Evolutionary conservation across 176 grass and related monocot genomes (phyloP).

Genomic region (Leersia perrieri): DNA sequence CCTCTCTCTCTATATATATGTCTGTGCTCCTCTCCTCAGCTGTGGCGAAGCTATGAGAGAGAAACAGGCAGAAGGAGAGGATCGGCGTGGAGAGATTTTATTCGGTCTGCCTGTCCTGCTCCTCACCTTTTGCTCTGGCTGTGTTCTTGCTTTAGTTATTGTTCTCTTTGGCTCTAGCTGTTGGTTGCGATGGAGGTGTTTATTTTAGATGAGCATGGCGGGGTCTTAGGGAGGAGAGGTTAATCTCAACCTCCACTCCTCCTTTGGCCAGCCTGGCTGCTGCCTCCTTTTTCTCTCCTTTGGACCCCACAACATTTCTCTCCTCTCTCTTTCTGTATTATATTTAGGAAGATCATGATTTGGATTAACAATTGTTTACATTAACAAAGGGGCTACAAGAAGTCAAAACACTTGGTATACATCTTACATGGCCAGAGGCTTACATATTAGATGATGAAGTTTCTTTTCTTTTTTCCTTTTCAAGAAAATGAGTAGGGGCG

Average conservation of each 20-base stretch:
- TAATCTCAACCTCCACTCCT: conserved; percentile 30
- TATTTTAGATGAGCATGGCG: conserved; percentile 34
- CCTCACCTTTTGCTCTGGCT: not conserved
- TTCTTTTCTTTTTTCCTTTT: too few relatives aligned
- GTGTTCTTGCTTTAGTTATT: not conserved
- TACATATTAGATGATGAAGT: too few relatives aligned
- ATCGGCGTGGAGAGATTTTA: conserved; percentile 11
- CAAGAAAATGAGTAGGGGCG: too few relatives aligned
- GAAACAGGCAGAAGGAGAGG: not conserved
- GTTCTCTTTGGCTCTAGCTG: not conserved
- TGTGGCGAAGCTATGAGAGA: not conserved
- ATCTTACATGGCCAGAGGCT: not conserved
- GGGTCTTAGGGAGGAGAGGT: conserved; percentile 22
- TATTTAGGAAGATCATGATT: not conserved
- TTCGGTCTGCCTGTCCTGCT: not conserved
- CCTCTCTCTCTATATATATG: not conserved
- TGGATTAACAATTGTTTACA: not conserved
- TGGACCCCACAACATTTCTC: conserved; percentile 10
- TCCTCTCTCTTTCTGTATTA: not conserved
- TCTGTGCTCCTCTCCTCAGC: not conserved
- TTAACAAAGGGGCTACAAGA: not conserved
- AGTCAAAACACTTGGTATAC: not conserved
- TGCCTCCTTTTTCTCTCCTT: conserved; percentile 3
- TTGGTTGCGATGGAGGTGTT: not conserved
- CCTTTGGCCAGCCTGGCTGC: conserved; percentile 23